phyloP scores from a whole-genome alignment of 208 protist species.

The Acanthamoeba rhysodes region DNA sequence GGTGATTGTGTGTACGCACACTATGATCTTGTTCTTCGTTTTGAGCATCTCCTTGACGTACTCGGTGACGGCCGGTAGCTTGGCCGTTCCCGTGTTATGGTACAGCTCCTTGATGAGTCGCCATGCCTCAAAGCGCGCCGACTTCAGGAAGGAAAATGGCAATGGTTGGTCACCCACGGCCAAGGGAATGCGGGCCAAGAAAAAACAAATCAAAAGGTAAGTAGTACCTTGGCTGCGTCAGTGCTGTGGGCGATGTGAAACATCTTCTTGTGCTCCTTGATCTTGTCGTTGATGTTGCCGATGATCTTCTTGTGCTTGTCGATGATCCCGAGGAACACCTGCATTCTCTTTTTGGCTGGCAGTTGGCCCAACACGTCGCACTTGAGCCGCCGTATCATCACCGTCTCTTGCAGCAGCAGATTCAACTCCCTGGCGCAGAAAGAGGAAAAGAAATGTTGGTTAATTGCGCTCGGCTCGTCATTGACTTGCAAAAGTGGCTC shows the following conservation, averaged over 20 bases:
- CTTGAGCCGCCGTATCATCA: constrained; percentile 97
- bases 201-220: neutral
- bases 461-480: too few relatives aligned
- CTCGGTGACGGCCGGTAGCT: constrained; percentile 75
- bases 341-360: constrained; percentile 81
- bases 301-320: constrained; percentile 60
- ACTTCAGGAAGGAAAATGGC: neutral
- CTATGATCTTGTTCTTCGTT: constrained; percentile 81
- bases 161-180: neutral
- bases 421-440: constrained; percentile 94
- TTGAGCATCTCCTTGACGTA: constrained; percentile 81
- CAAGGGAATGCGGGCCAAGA: neutral
- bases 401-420: constrained; percentile 91
- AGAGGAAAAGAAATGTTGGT: constrained; percentile 82
- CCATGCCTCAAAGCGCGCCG: constrained; percentile 7
- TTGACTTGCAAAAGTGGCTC: too few relatives aligned
- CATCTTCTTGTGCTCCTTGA: constrained; percentile 46
- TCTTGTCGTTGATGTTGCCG: neutral
- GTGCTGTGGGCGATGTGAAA: neutral
- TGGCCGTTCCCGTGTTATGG: constrained; percentile 77
- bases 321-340: constrained; percentile 72
- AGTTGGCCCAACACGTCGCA: constrained; percentile 93
- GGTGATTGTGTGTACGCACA: constrained; percentile 14
- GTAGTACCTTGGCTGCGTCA: constrained; percentile 31
- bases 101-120: constrained; percentile 78